A percentile compares a stretch with the other conserved stretches of the same genome.
Evolutionary conservation across 2,329 filamentous ascomycete genomes (phyloP).

Genomic region (Sclerotinia trifoliorum): DNA sequence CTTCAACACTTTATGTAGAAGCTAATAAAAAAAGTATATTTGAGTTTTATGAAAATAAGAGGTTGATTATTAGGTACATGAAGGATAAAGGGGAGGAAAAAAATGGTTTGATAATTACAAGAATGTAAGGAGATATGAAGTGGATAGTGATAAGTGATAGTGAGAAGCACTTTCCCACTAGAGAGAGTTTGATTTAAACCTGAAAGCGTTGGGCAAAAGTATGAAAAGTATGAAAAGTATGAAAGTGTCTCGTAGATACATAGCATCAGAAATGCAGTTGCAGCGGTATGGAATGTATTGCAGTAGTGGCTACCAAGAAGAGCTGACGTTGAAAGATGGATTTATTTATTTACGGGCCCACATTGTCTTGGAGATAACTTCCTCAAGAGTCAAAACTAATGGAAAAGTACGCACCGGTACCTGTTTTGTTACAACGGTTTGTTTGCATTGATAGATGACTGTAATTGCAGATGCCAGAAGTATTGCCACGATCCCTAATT

Average conservation of each 20-base stretch:
- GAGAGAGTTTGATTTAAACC: neutral
- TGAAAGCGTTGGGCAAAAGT: neutral
- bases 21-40: neutral
- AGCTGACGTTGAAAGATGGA: slow-evolving; percentile 16
- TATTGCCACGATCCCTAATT: neutral
- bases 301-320: slow-evolving; percentile 6
- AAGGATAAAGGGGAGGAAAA: neutral
- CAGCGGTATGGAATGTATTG: slow-evolving; percentile 4
- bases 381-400: neutral
- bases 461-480: neutral
- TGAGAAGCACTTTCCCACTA: neutral
- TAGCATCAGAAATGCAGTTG: slow-evolving; percentile 6
- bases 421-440: neutral
- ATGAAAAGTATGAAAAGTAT: neutral
- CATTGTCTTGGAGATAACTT: neutral
- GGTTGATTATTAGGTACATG: neutral
- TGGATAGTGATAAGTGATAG: neutral
- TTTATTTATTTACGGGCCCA: slow-evolving; percentile 3
- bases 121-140: neutral
- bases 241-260: neutral
- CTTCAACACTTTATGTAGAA: neutral
- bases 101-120: neutral
- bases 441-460: neutral
- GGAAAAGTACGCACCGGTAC: neutral
- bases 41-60: neutral